Percentiles rank a stretch among this genome's conserved stretches.
Evolutionary conservation across 768 basidiomycete species (phyloP).

Genomic region (Collybiopsis luxurians): DNA sequence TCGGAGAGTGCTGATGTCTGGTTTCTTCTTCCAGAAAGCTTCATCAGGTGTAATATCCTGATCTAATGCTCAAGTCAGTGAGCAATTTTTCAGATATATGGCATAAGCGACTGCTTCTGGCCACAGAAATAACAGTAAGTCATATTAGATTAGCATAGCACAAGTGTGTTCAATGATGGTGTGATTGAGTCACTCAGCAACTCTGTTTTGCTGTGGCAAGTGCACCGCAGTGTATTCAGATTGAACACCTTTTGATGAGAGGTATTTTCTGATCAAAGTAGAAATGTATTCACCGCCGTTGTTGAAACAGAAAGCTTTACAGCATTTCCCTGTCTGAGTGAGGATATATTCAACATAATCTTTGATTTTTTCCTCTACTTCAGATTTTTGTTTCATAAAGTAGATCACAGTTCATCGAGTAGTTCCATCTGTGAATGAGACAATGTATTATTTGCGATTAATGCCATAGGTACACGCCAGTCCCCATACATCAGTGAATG

Average conservation of each 20-base stretch:
- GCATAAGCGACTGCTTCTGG: neutral
- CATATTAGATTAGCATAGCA: neutral
- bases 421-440: neutral
- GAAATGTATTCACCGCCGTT: neutral
- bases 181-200: neutral
- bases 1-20: constrained; percentile 19
- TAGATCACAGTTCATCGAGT: neutral
- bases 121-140: neutral
- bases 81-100: neutral
- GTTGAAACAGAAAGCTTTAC: neutral
- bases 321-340: neutral
- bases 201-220: neutral
- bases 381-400: constrained; percentile 5
- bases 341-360: neutral
- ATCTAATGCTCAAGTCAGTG: neutral
- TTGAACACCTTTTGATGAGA: neutral
- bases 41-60: constrained; percentile 13
- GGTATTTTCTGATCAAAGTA: neutral
- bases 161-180: neutral
- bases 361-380: neutral
- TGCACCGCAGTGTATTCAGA: neutral
- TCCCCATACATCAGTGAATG: too few relatives aligned
- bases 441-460: too few relatives aligned
- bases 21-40: constrained; percentile 13
- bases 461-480: too few relatives aligned